Evolutionary conservation across 1,284 basidiomycete genomes (phyloP).

Genomic region (Earliella scabrosa): DNA sequence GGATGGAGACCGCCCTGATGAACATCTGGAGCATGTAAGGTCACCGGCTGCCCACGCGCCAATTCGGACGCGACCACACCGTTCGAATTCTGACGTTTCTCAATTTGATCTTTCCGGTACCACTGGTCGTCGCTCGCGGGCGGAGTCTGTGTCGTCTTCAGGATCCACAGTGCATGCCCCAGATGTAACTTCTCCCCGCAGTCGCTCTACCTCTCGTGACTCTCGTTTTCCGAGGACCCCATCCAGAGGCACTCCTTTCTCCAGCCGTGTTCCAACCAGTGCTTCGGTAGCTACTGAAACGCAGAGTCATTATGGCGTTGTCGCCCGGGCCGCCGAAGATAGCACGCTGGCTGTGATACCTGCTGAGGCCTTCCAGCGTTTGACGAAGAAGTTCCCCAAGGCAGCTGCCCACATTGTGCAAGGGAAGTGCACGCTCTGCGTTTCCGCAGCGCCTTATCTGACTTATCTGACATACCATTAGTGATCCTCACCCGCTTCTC

Average conservation of each 20-base stretch:
- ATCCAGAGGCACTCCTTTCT: constrained; percentile 12
- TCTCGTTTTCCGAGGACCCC: constrained; percentile 18
- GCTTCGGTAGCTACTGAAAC: constrained; percentile 22
- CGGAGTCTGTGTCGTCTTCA: constrained; percentile 63
- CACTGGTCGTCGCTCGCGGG: constrained; percentile 40
- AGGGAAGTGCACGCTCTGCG: constrained; percentile 47
- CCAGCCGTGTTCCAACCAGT: constrained; percentile 14
- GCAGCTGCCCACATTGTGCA: constrained; percentile 98
- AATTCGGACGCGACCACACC: constrained; percentile 32
- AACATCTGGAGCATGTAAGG: constrained; percentile 28
- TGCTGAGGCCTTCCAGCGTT: constrained; percentile 91
- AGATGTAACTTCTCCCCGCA: constrained; percentile 38
- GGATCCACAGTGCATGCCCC: constrained; percentile 65
- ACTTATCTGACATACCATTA: constrained; percentile 31
- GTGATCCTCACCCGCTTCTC: constrained; percentile 96
- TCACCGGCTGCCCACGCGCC: constrained; percentile 21
- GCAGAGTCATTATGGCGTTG: constrained; percentile 59
- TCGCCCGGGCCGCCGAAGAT: constrained; percentile 92
- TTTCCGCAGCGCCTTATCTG: neutral
- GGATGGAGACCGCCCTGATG: constrained; percentile 50
- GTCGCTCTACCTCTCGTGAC: constrained; percentile 24
- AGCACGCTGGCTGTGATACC: constrained; percentile 98
- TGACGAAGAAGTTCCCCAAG: constrained; percentile 96
- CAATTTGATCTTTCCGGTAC: constrained; percentile 51
- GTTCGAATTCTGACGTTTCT: constrained; percentile 67